These are phyloP conservation scores for Fusarium succisae DNA, from an alignment of 2,329 filamentous ascomycete species.

Conservation along the genomic window DNA sequence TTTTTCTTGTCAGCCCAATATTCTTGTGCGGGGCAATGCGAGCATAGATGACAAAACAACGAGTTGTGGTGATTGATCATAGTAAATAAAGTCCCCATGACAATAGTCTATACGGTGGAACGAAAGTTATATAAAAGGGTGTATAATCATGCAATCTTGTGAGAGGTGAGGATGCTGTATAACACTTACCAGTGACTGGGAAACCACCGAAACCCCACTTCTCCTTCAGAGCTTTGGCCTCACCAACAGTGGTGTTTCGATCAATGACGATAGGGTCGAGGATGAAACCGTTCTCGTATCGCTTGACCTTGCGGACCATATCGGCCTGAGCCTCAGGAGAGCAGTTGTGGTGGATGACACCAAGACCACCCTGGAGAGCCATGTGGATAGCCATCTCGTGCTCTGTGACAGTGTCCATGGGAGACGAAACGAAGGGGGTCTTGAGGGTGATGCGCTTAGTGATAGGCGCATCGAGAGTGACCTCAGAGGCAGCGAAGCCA, in stretches of 20 bases:
- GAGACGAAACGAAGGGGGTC: constrained; percentile 95
- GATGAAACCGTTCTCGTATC: constrained; percentile 99
- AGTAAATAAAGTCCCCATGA: constrained; percentile 75
- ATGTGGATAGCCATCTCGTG: constrained; percentile 99
- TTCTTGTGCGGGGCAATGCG: constrained; percentile 22
- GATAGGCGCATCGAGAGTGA: constrained; percentile 87
- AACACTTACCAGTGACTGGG: constrained; percentile 91
- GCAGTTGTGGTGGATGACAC: constrained; percentile 99
- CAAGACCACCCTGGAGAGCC: constrained; percentile 85
- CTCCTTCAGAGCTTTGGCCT: constrained; percentile 92
- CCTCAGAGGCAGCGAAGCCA: constrained; percentile 92
- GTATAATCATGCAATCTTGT: constrained; percentile 77
- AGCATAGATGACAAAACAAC: constrained; percentile 10
- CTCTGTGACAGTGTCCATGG: constrained; percentile 99
- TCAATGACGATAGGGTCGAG: constrained; percentile 92
- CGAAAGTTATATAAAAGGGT: constrained; percentile 96
- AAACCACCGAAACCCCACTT: constrained; percentile 99
- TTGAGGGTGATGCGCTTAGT: constrained; percentile 97
- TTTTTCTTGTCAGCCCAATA: constrained; percentile 35
- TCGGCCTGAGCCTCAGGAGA: constrained; percentile 96
- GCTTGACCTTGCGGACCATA: constrained; percentile 99
- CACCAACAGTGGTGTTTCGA: constrained; percentile 85
- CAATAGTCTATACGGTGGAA: constrained; percentile 95
- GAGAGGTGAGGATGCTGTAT: constrained; percentile 4
- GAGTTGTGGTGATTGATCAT: constrained; percentile 44